Conservation (phyloP, 306 rosid species). For the Cicer cuneatum region DNA sequence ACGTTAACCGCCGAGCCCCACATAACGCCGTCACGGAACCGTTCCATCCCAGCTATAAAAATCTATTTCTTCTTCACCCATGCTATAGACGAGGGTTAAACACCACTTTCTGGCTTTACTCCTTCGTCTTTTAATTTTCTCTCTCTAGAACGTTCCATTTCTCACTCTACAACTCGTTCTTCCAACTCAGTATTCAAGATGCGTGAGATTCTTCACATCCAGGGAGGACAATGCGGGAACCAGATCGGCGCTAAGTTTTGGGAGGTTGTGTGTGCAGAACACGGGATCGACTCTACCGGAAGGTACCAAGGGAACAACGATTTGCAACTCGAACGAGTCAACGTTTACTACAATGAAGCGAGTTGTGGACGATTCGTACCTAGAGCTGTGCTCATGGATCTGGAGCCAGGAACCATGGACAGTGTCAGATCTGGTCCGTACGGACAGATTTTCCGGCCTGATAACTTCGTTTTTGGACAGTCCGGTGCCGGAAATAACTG, state of each 20-base stretch:
- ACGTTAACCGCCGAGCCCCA: conserved; percentile 28
- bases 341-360: conserved; percentile 69
- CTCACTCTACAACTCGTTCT: conserved; percentile 23
- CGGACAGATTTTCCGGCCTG: conserved; percentile 59
- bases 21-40: conserved; percentile 46
- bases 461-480: conserved; percentile 63
- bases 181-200: conserved; percentile 44
- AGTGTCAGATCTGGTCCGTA: conserved; percentile 63
- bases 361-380: conserved; percentile 67
- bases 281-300: conserved; percentile 60
- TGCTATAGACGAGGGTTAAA: conserved; percentile 5
- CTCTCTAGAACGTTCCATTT: neutral
- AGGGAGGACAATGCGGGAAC: conserved; percentile 63
- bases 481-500: conserved; percentile 69
- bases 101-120: neutral
- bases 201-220: conserved; percentile 71
- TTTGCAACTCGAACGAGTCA: conserved; percentile 62
- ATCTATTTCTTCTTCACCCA: neutral
- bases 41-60: conserved; percentile 50
- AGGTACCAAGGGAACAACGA: conserved; percentile 55
- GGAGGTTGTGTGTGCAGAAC: conserved; percentile 65
- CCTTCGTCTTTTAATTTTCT: neutral
- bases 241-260: conserved; percentile 60
- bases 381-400: conserved; percentile 60
- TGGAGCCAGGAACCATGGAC: conserved; percentile 71